These are phyloP conservation scores for Extremus antarcticus DNA, from an alignment of 495 filamentous ascomycete genomes.

Conservation along the genomic window DNA sequence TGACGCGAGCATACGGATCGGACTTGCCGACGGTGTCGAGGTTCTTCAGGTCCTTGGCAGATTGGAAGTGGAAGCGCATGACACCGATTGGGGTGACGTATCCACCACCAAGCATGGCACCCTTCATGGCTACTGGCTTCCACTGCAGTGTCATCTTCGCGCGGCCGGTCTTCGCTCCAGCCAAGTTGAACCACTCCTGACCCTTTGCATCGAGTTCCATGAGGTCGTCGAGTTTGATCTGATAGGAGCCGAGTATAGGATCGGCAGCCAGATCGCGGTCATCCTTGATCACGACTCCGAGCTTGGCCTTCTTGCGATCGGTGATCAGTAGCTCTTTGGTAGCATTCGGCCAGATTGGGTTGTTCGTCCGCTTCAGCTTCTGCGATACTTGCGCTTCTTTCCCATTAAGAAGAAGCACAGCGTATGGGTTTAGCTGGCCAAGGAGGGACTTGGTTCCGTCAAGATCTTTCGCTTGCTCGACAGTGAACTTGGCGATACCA, in stretches of 20 bases:
- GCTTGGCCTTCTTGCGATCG: constrained; percentile 74
- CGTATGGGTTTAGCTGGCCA: constrained; percentile 84
- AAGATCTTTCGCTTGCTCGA: constrained; percentile 92
- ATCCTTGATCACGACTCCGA: constrained; percentile 90
- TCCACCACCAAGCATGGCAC: constrained; percentile 62
- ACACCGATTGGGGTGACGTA: constrained; percentile 91
- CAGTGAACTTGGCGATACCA: constrained; percentile 81
- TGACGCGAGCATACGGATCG: constrained; percentile 80
- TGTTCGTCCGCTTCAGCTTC: constrained; percentile 91
- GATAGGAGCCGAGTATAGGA: constrained; percentile 77
- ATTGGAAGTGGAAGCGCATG: constrained; percentile 84
- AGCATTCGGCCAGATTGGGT: constrained; percentile 83
- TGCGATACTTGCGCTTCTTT: constrained; percentile 76
- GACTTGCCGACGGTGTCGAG: constrained; percentile 93
- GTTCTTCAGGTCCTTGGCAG: constrained; percentile 73
- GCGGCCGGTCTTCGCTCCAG: constrained; percentile 69
- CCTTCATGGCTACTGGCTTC: constrained; percentile 84
- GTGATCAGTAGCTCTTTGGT: constrained; percentile 90
- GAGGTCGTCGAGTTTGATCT: constrained; percentile 91
- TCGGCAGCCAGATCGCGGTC: constrained; percentile 78
- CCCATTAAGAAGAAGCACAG: constrained; percentile 72
- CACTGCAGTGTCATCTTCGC: constrained; percentile 83
- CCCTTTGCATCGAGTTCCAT: constrained; percentile 83
- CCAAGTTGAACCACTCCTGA: constrained; percentile 89
- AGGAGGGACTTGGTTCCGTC: constrained; percentile 83